Evolutionary conservation across 768 basidiomycete species (phyloP).

Genomic region (Collybia nuda): DNA sequence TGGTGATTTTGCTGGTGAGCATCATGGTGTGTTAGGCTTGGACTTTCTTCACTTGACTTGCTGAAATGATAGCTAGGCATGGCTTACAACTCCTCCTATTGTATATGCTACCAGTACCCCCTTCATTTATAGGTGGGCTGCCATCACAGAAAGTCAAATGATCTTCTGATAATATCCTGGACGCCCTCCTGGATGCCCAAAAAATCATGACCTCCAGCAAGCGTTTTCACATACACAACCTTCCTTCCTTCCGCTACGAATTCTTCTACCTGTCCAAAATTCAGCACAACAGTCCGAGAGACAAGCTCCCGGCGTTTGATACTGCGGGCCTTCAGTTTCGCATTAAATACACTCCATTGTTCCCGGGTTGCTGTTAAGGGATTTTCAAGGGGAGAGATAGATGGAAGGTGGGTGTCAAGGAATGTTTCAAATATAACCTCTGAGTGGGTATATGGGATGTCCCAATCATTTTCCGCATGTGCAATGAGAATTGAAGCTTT

Average conservation of each 20-base stretch:
- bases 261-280: slow-evolving; percentile 60
- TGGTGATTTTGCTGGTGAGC: no score
- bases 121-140: no score
- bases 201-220: slow-evolving; percentile 62
- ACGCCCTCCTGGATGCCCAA: slow-evolving; percentile 70
- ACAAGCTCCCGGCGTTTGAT: slow-evolving; percentile 45
- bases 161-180: slow-evolving; percentile 57
- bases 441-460: slow-evolving; percentile 78
- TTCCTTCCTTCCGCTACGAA: slow-evolving; percentile 46
- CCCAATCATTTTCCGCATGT: slow-evolving; percentile 78
- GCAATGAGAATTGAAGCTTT: slow-evolving; percentile 69
- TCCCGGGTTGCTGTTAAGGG: slow-evolving; percentile 24
- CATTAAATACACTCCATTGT: slow-evolving; percentile 44
- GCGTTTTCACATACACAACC: slow-evolving; percentile 59
- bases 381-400: slow-evolving; percentile 27
- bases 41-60: no score
- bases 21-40: no score
- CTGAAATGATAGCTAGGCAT: no score
- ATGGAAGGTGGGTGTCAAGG: slow-evolving; percentile 62
- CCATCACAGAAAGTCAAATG: slow-evolving; percentile 23
- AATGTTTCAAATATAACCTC: slow-evolving; percentile 70
- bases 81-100: no score
- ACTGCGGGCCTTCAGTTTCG: slow-evolving; percentile 38
- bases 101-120: no score
- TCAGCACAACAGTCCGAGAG: slow-evolving; percentile 40